These are phyloP conservation scores for Penicillium maclennaniae DNA, from an alignment of 495 filamentous ascomycete genomes.

Conservation along the genomic window DNA sequence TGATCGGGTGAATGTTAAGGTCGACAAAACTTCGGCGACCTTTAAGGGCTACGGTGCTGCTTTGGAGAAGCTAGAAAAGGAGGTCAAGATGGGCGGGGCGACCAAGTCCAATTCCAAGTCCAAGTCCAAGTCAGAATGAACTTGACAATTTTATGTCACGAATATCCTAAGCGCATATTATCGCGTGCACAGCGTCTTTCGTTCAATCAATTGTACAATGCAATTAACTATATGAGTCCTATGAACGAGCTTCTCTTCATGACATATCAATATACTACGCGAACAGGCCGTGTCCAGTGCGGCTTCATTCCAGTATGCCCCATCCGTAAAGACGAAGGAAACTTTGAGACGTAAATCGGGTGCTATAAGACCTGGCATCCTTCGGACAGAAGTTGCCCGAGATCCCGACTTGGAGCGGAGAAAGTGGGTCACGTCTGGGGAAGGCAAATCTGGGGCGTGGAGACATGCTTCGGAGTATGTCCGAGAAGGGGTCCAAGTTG, in stretches of 20 bases:
- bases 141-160: neutral
- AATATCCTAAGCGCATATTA: neutral
- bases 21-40: constrained; percentile 17
- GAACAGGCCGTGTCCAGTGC: neutral
- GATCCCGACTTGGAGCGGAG: neutral
- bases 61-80: constrained; percentile 46
- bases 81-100: constrained; percentile 25
- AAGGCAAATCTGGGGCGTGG: constrained; percentile 1
- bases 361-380: neutral
- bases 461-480: constrained; percentile 3
- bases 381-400: neutral
- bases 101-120: neutral
- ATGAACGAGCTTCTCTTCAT: neutral
- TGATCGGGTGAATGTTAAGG: constrained; percentile 43
- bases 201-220: neutral
- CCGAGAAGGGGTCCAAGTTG: neutral
- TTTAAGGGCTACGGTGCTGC: constrained; percentile 51
- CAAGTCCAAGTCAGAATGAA: neutral
- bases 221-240: neutral
- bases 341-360: neutral
- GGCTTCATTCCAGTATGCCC: neutral
- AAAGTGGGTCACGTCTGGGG: constrained; percentile 1
- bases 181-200: constrained; percentile 3
- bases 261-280: neutral
- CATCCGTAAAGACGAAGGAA: neutral